A percentile compares a stretch with the other conserved stretches of the same genome.
Conservation (phyloP, 306 rosid species). For the Prunus mume region DNA sequence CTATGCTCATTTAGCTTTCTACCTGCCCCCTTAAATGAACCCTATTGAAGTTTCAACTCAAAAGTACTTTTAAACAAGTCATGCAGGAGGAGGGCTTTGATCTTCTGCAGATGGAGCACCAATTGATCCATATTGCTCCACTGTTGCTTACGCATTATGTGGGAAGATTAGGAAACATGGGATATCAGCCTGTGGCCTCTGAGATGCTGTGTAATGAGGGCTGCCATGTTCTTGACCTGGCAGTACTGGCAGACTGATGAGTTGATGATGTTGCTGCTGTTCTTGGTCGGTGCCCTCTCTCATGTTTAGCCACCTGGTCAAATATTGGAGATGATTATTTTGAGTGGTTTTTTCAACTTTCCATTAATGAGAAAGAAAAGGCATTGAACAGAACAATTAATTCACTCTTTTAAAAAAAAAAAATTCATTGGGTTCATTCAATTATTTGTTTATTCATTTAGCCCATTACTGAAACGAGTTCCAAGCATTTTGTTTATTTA, state of each 20-base stretch:
- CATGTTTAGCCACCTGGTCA: conserved; percentile 49
- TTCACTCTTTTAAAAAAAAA: not conserved
- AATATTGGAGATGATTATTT: not conserved
- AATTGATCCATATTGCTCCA: conserved; percentile 18
- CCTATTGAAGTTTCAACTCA: conserved; percentile 23
- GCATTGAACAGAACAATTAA: conserved; percentile 3
- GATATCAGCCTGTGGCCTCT: conserved; percentile 56
- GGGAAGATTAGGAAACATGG: conserved; percentile 25
- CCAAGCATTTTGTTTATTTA: conserved; percentile 5
- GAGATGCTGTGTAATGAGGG: conserved; percentile 79
- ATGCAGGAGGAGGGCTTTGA: conserved; percentile 20
- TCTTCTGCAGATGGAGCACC: conserved; percentile 23
- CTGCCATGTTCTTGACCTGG: conserved; percentile 81
- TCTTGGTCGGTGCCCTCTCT: conserved; percentile 55
- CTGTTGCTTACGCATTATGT: conserved; percentile 48
- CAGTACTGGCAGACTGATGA: conserved; percentile 31
- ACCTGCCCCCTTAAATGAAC: conserved; percentile 28
- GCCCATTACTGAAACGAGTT: conserved; percentile 10
- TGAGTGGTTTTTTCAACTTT: not conserved
- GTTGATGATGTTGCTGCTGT: conserved; percentile 35
- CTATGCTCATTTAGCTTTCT: conserved; percentile 6
- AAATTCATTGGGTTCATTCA: conserved; percentile 6
- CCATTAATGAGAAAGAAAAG: not conserved
- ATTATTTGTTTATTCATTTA: conserved; percentile 12
- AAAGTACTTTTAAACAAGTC: conserved; percentile 30